These are phyloP conservation scores for Hirsutella minnesotensis DNA, from an alignment of 2,329 filamentous ascomycete species.

Conservation along the genomic window DNA sequence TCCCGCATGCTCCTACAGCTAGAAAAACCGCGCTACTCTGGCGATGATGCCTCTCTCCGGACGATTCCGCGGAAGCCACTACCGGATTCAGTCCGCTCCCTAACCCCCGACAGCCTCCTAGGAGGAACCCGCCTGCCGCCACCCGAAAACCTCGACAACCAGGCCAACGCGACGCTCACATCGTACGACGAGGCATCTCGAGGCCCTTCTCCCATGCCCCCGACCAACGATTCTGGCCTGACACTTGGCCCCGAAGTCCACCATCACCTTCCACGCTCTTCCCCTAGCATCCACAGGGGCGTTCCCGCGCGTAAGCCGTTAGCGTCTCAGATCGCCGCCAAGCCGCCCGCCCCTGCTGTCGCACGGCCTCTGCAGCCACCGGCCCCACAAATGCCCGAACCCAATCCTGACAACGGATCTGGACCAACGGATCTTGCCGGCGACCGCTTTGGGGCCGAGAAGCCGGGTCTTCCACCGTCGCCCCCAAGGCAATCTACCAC, in stretches of 20 bases:
- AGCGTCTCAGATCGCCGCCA: slow-evolving; percentile 12
- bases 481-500: slow-evolving; percentile 19
- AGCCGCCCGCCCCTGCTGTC: neutral
- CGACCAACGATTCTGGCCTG: slow-evolving; percentile 3
- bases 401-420: neutral
- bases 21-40: slow-evolving; percentile 25
- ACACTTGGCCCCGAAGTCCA: slow-evolving; percentile 4
- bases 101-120: slow-evolving; percentile 13
- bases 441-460: neutral
- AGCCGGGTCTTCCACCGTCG: slow-evolving; percentile 21
- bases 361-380: neutral
- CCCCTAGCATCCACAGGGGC: slow-evolving; percentile 6
- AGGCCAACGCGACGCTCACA: slow-evolving; percentile 8
- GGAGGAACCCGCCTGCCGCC: slow-evolving; percentile 3
- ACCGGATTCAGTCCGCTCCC: slow-evolving; percentile 19
- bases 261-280: slow-evolving; percentile 4
- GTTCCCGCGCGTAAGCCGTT: slow-evolving; percentile 16
- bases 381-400: neutral
- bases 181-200: slow-evolving; percentile 9
- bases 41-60: slow-evolving; percentile 28
- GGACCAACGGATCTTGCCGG: neutral
- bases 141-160: slow-evolving; percentile 3
- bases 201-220: slow-evolving; percentile 2
- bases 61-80: slow-evolving; percentile 44
- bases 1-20: slow-evolving; percentile 12